Evolutionary conservation across 2,329 filamentous ascomycete species (phyloP).

Genomic region (Paecilomyces sp.): DNA sequence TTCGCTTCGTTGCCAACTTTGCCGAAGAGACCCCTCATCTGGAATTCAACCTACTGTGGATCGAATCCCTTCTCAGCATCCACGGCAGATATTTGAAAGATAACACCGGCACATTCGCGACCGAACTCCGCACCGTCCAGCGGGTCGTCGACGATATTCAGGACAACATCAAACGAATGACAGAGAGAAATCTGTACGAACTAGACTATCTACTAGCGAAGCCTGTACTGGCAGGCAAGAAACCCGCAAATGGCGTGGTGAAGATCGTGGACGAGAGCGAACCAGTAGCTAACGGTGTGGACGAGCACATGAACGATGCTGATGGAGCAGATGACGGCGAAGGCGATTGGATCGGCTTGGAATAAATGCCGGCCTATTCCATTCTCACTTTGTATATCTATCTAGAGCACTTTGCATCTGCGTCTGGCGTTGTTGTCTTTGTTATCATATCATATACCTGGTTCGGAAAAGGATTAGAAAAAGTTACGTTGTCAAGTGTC

Average conservation of each 20-base stretch:
- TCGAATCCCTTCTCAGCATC: conserved; percentile 69
- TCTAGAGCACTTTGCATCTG: background rate
- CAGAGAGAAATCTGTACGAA: conserved; percentile 82
- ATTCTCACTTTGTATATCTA: background rate
- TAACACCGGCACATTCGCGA: conserved; percentile 68
- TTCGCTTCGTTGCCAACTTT: conserved; percentile 81
- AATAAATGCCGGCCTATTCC: background rate
- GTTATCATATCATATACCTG: background rate
- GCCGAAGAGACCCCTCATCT: conserved; percentile 87
- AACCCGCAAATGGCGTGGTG: conserved; percentile 16
- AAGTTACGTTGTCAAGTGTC: background rate
- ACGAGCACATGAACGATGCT: background rate
- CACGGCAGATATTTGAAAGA: conserved; percentile 83
- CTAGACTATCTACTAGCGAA: conserved; percentile 71
- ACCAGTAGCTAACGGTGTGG: background rate
- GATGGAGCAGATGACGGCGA: background rate
- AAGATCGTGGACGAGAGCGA: conserved; percentile 22
- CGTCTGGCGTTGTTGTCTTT: background rate
- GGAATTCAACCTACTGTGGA: conserved; percentile 91
- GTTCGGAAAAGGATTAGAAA: background rate
- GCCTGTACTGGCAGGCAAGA: conserved; percentile 32
- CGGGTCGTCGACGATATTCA: conserved; percentile 74
- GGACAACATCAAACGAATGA: conserved; percentile 72
- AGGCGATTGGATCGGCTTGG: background rate
- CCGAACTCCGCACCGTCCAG: conserved; percentile 76